Evolutionary conservation across 495 filamentous ascomycete species (phyloP).

Genomic region (Beverwykella pulmonaria): DNA sequence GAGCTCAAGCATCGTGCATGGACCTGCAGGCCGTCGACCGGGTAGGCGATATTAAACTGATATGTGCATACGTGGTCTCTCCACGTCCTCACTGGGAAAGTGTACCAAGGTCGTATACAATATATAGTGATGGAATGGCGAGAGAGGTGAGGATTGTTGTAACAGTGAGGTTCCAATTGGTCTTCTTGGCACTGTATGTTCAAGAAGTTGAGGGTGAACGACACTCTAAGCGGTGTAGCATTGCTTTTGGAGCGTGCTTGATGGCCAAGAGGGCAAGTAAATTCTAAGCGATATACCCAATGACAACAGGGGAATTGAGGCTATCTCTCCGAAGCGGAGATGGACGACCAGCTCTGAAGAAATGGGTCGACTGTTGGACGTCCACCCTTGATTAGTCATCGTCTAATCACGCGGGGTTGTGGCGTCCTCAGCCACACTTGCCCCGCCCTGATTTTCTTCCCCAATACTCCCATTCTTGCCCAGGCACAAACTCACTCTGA

Average conservation of each 20-base stretch:
- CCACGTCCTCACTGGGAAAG: not conserved
- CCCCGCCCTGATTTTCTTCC: not conserved
- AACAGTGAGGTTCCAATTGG: constrained; percentile 18
- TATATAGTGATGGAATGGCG: constrained; percentile 8
- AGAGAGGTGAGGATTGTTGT: not conserved
- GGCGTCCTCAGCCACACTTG: not conserved
- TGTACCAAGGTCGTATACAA: constrained; percentile 25
- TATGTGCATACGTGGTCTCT: constrained; percentile 12
- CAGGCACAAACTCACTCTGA: not conserved
- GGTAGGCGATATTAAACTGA: constrained; percentile 9
- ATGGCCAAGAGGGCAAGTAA: not conserved
- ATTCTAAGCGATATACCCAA: not conserved
- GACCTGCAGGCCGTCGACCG: constrained; percentile 20
- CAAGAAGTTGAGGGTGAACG: not conserved
- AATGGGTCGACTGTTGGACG: too few species aligned
- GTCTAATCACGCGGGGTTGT: not conserved
- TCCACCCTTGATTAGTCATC: too few species aligned
- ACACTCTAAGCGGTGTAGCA: constrained; percentile 3
- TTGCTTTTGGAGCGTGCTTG: not conserved
- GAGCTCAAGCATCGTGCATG: constrained; percentile 5
- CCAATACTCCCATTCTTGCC: not conserved
- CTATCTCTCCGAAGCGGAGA: too few species aligned
- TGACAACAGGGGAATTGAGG: too few species aligned
- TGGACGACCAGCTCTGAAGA: not conserved
- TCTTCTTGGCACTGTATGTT: constrained; percentile 2